Evolutionary conservation across 139 green algal genomes (phyloP).

Genomic region (Volvox reticuliferus): DNA sequence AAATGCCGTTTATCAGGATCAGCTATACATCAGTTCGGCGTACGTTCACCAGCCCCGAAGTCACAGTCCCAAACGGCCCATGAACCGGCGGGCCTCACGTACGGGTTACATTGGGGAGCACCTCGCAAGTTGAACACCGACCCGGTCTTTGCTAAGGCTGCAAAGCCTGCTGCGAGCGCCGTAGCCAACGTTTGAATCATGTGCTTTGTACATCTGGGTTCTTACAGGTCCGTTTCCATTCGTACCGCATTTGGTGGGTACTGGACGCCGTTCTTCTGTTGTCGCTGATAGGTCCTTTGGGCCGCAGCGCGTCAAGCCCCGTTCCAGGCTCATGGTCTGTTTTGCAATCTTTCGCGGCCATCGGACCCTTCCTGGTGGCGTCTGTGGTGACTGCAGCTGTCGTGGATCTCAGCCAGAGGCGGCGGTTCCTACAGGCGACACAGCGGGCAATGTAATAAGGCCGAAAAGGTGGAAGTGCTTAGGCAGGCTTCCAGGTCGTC

Average conservation of each 20-base stretch:
- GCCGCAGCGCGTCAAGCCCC: background rate
- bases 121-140: no score
- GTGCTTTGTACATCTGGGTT: background rate
- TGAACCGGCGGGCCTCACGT: no score
- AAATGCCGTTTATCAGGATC: no score
- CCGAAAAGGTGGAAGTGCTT: no score
- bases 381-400: background rate
- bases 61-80: no score
- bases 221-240: constrained; percentile 6
- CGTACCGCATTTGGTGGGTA: background rate
- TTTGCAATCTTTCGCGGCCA: background rate
- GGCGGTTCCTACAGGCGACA: background rate
- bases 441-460: background rate
- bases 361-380: background rate
- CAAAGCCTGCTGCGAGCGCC: no score
- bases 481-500: no score
- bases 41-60: no score
- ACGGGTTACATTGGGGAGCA: no score
- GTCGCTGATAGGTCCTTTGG: background rate
- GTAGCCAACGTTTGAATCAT: no score
- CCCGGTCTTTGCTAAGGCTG: no score
- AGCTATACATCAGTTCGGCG: no score
- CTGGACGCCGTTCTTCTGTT: background rate
- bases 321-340: background rate
- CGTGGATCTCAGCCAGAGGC: background rate